Evolutionary conservation across 257 asterid genomes (phyloP).

Genomic region (Solanum rostratum): DNA sequence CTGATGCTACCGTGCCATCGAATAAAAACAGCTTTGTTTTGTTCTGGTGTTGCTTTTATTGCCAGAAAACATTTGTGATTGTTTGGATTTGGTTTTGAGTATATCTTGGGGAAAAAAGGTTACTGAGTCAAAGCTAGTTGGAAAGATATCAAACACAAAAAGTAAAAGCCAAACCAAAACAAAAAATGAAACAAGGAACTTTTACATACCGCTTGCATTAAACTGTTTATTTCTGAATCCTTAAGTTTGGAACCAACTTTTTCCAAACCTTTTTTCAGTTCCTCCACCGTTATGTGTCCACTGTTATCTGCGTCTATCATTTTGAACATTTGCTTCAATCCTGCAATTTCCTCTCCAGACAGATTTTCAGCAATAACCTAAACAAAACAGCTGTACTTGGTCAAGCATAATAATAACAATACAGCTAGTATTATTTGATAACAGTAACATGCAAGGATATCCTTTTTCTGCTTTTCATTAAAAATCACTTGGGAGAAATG

Average conservation of each 20-base stretch:
- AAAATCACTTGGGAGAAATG: not conserved
- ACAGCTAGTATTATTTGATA: not conserved
- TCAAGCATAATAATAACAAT: not conserved
- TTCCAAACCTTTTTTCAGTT: conserved; percentile 24
- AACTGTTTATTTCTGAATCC: conserved; percentile 21
- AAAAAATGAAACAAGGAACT: not conserved
- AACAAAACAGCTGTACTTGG: not conserved
- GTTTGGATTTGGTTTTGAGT: not conserved
- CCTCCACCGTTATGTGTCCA: conserved; percentile 36
- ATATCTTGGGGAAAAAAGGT: not conserved
- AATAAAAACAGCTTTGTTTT: not conserved
- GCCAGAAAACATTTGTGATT: not conserved
- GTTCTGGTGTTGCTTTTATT: not conserved
- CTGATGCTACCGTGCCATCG: not conserved
- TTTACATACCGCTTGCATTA: conserved; percentile 2
- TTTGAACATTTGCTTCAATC: conserved; percentile 37
- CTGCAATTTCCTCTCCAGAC: conserved; percentile 42
- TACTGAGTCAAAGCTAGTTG: not conserved
- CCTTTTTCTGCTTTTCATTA: not conserved
- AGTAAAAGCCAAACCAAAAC: not conserved
- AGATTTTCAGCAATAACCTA: conserved; percentile 35
- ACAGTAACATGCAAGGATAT: not conserved
- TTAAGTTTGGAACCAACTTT: conserved; percentile 28
- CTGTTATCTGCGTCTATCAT: conserved; percentile 39
- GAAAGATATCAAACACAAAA: not conserved